These are phyloP conservation scores for Collybia nuda DNA, from an alignment of 768 basidiomycete species.

Conservation along the genomic window DNA sequence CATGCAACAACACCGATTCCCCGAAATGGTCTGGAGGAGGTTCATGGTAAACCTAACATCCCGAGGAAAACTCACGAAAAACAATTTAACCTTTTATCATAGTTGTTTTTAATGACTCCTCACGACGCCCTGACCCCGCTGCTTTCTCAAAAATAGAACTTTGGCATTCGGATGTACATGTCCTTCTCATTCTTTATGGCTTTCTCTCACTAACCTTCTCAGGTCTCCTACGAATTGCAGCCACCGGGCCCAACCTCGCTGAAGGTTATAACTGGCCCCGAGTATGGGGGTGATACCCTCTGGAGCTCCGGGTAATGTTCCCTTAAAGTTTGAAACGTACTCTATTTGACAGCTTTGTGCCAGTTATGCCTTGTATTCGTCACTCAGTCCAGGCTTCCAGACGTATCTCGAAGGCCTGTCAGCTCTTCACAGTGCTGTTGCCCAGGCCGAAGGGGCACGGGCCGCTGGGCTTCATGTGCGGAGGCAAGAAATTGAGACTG, in stretches of 20 bases:
- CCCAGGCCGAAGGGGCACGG: conserved; percentile 74
- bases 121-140: conserved; percentile 57
- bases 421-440: conserved; percentile 76
- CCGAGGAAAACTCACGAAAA: background rate
- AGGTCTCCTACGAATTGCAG: conserved; percentile 76
- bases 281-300: conserved; percentile 75
- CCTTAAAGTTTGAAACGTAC: background rate
- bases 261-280: conserved; percentile 68
- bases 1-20: conserved; percentile 83
- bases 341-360: background rate
- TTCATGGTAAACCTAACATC: conserved; percentile 52
- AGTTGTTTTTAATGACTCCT: conserved; percentile 55
- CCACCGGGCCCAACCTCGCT: conserved; percentile 81
- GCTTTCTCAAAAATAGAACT: conserved; percentile 75
- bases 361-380: conserved; percentile 84
- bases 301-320: conserved; percentile 72
- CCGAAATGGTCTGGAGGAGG: conserved; percentile 71
- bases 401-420: conserved; percentile 71
- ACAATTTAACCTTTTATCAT: too few relatives aligned
- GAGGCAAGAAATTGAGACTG: conserved; percentile 62
- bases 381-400: conserved; percentile 72
- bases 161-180: conserved; percentile 75
- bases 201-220: background rate
- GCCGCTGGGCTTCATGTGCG: conserved; percentile 71
- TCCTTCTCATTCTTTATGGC: background rate